phyloP scores from a whole-genome alignment of 1,284 basidiomycete genomes.

The Irpex rosettiformis region DNA sequence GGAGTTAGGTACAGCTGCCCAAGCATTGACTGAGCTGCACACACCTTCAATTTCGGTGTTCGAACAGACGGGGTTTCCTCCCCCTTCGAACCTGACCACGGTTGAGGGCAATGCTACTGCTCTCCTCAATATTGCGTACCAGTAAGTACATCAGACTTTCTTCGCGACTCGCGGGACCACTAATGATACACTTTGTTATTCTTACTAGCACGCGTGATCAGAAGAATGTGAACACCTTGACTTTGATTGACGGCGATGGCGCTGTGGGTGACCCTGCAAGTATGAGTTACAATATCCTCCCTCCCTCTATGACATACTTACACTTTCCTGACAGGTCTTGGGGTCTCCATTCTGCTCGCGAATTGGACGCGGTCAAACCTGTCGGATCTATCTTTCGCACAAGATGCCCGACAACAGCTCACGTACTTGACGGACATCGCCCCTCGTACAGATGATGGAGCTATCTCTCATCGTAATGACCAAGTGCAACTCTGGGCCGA shows the following conservation, averaged over 20 bases:
- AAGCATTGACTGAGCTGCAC: constrained; percentile 61
- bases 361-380: constrained; percentile 45
- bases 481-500: constrained; percentile 59
- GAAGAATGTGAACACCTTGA: constrained; percentile 31
- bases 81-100: constrained; percentile 26
- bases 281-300: constrained; percentile 25
- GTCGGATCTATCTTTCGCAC: constrained; percentile 38
- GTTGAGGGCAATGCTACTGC: constrained; percentile 32
- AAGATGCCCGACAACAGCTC: constrained; percentile 53
- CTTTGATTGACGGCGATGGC: constrained; percentile 43
- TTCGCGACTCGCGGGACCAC: background rate
- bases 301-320: background rate
- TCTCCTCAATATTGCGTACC: constrained; percentile 37
- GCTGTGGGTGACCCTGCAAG: constrained; percentile 72
- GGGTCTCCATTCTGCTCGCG: constrained; percentile 58
- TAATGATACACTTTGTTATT: background rate
- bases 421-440: constrained; percentile 56
- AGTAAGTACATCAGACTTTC: constrained; percentile 25
- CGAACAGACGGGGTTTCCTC: constrained; percentile 33
- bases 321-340: constrained; percentile 38
- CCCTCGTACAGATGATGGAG: constrained; percentile 53
- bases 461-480: constrained; percentile 60
- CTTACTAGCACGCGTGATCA: constrained; percentile 31
- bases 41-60: constrained; percentile 58
- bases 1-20: constrained; percentile 66